These are phyloP conservation scores for Rhizopogon rudus DNA, from an alignment of 768 basidiomycete species.

Conservation along the genomic window DNA sequence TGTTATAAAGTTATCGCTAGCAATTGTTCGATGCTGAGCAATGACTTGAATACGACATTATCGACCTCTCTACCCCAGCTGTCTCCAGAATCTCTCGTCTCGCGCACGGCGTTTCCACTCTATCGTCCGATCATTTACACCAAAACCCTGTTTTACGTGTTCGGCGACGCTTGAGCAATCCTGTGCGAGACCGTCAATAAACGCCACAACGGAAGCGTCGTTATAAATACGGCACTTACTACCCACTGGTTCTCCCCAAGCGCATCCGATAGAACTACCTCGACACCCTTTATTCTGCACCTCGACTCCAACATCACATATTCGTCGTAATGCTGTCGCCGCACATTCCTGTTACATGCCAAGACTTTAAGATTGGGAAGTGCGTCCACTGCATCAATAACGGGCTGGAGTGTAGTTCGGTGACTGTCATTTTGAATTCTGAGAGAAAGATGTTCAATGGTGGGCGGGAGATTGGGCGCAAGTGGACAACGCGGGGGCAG, in stretches of 20 bases:
- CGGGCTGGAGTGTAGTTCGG: conserved; percentile 18
- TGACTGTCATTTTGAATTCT: conserved; percentile 8
- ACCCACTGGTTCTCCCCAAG: conserved; percentile 6
- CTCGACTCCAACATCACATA: conserved; percentile 19
- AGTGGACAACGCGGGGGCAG: conserved; percentile 31
- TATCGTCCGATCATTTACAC: too few relatives aligned
- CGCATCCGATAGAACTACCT: conserved; percentile 22
- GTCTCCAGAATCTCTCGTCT: too few relatives aligned
- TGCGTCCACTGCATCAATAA: conserved; percentile 26
- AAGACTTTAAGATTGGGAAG: conserved; percentile 32
- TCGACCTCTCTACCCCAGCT: too few relatives aligned
- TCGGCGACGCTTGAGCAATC: too few relatives aligned
- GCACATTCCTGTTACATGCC: conserved; percentile 27
- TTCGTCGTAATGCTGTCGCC: conserved; percentile 6
- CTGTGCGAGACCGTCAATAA: too few relatives aligned
- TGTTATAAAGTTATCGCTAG: too few relatives aligned
- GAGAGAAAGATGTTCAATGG: conserved; percentile 37
- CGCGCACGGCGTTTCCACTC: too few relatives aligned
- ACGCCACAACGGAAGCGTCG: too few relatives aligned
- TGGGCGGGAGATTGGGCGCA: conserved; percentile 25
- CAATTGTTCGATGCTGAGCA: too few relatives aligned
- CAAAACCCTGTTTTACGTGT: too few relatives aligned
- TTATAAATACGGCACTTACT: too few relatives aligned
- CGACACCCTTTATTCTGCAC: conserved; percentile 26
- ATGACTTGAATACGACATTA: too few relatives aligned